These are phyloP conservation scores for Geotrichum restrictum DNA, from an alignment of 1,139 yeast species.

Conservation along the genomic window DNA sequence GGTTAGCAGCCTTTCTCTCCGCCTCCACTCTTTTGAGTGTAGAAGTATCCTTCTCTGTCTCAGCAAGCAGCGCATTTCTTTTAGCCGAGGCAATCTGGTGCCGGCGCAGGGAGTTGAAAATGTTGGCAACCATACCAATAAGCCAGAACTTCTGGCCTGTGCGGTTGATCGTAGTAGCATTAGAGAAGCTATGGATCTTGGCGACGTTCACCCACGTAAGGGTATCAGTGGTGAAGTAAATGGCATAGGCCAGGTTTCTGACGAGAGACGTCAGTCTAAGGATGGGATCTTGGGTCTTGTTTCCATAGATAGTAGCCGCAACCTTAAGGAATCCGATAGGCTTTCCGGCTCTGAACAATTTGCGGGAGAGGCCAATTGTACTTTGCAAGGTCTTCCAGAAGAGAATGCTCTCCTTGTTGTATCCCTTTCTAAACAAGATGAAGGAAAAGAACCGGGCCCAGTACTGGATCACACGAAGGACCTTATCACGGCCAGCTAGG, in stretches of 20 bases:
- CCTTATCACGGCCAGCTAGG: conserved; percentile 67
- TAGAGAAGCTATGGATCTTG: conserved; percentile 37
- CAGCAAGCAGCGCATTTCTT: conserved; percentile 35
- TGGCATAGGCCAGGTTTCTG: conserved; percentile 70
- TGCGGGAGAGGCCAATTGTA: conserved; percentile 68
- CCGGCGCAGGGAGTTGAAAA: conserved; percentile 54
- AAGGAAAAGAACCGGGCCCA: conserved; percentile 67
- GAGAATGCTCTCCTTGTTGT: conserved; percentile 48
- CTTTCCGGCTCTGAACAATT: conserved; percentile 79
- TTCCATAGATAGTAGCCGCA: conserved; percentile 65
- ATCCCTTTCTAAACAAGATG: conserved; percentile 61
- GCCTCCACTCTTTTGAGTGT: conserved; percentile 39
- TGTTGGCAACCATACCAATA: conserved; percentile 61
- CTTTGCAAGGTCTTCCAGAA: conserved; percentile 52
- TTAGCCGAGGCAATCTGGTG: conserved; percentile 42
- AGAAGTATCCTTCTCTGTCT: conserved; percentile 38
- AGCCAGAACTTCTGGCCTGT: conserved; percentile 67
- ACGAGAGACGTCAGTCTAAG: conserved; percentile 56
- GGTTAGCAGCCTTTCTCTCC: conserved; percentile 47
- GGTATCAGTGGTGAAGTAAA: conserved; percentile 71
- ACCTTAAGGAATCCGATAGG: conserved; percentile 71
- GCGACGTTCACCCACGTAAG: conserved; percentile 60
- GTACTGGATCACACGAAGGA: conserved; percentile 77
- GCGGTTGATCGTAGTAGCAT: conserved; percentile 31
- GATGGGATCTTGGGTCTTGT: conserved; percentile 66